Evolutionary conservation across 805 yeast genomes (phyloP).

Genomic region (Kregervanrija fluxuum): DNA sequence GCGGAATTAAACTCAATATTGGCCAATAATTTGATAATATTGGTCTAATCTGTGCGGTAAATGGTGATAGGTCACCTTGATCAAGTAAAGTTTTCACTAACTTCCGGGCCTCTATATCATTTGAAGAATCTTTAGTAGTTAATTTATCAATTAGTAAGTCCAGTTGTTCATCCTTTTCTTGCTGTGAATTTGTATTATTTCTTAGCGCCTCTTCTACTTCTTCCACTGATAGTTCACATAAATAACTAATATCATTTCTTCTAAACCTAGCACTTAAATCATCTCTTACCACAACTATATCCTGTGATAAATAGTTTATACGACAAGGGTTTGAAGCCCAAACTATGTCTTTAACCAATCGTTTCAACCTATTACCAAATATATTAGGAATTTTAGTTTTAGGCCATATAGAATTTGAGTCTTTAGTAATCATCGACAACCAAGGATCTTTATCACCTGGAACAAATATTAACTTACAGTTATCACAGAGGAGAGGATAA

Average conservation of each 20-base stretch:
- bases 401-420: constrained; percentile 62
- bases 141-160: constrained; percentile 23
- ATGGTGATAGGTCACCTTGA: constrained; percentile 86
- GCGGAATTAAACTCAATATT: constrained; percentile 62
- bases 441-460: constrained; percentile 96
- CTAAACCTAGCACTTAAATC: constrained; percentile 64
- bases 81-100: constrained; percentile 75
- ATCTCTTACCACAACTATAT: constrained; percentile 67
- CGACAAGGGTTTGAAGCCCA: constrained; percentile 77
- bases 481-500: constrained; percentile 45
- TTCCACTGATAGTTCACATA: constrained; percentile 21
- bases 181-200: constrained; percentile 1
- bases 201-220: constrained; percentile 10
- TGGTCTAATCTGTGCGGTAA: constrained; percentile 52
- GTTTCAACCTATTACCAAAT: constrained; percentile 60
- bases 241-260: constrained; percentile 57
- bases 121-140: constrained; percentile 31
- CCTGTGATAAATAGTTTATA: constrained; percentile 75
- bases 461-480: constrained; percentile 58
- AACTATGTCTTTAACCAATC: constrained; percentile 42
- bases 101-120: constrained; percentile 54
- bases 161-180: constrained; percentile 16
- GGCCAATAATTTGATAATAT: constrained; percentile 66
- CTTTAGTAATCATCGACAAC: constrained; percentile 65
- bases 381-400: constrained; percentile 61